Evolutionary conservation across 116 monocot species (phyloP).

Genomic region (Thalassia testudinum): DNA sequence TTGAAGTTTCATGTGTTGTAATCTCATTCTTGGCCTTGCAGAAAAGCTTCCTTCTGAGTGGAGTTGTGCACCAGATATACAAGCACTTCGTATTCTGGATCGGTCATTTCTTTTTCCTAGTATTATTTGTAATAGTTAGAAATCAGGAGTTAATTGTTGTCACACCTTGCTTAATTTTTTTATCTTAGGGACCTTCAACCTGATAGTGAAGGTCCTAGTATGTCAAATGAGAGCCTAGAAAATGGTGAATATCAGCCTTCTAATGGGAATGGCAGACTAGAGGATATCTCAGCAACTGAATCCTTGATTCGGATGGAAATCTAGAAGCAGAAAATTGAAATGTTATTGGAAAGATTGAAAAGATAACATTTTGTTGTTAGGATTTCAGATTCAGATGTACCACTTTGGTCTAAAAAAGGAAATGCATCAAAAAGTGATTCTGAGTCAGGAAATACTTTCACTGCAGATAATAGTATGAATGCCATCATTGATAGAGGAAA

Average conservation of each 20-base stretch:
- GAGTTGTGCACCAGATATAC: slow-evolving; percentile 39
- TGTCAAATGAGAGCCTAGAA: slow-evolving; percentile 14
- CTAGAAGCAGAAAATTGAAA: slow-evolving; percentile 41
- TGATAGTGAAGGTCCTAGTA: slow-evolving; percentile 6
- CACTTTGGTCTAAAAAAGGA: slow-evolving; percentile 63
- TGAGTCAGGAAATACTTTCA: slow-evolving; percentile 13
- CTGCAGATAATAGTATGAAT: slow-evolving; percentile 62
- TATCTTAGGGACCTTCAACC: neutral
- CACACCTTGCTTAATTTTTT: slow-evolving; percentile 1
- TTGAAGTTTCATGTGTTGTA: too few relatives aligned
- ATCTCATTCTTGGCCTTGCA: slow-evolving; percentile 14
- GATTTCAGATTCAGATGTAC: slow-evolving; percentile 68
- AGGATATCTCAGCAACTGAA: slow-evolving; percentile 34
- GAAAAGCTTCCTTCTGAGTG: slow-evolving; percentile 52
- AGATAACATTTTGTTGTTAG: slow-evolving; percentile 81
- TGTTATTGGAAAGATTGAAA: slow-evolving; percentile 47
- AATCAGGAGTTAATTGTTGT: neutral
- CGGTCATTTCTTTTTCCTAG: slow-evolving; percentile 92
- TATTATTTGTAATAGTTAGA: slow-evolving; percentile 15
- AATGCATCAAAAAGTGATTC: slow-evolving; percentile 11
- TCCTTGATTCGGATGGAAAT: slow-evolving; percentile 42
- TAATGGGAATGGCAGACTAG: too few relatives aligned
- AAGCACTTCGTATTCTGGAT: slow-evolving; percentile 42
- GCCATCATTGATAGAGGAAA: slow-evolving; percentile 62
- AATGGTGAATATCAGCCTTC: slow-evolving; percentile 17